Evolutionary conservation across 108 stramenopile genomes (phyloP).

Genomic region (Fistulifera solaris): DNA sequence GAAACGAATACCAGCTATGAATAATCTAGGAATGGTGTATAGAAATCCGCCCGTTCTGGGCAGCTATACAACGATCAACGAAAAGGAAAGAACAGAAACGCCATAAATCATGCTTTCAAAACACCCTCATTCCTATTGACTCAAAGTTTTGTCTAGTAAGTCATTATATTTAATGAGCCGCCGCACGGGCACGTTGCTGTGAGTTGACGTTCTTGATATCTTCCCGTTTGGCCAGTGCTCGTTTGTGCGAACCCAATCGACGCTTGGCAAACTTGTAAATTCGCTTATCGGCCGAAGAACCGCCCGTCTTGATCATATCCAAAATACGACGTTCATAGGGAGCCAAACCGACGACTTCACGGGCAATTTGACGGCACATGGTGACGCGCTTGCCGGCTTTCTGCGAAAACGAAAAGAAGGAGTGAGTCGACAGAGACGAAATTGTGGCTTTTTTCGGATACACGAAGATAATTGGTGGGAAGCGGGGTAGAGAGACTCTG

Average conservation of each 20-base stretch:
- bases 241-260: slow-evolving; percentile 96
- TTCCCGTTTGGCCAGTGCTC: slow-evolving; percentile 96
- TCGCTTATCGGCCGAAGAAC: slow-evolving; percentile 94
- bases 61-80: no score
- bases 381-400: slow-evolving; percentile 63
- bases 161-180: slow-evolving; percentile 28
- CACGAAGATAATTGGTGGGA: no score
- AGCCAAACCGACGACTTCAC: slow-evolving; percentile 95
- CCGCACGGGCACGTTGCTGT: slow-evolving; percentile 78
- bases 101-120: no score
- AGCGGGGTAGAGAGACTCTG: no score
- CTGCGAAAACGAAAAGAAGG: slow-evolving; percentile 22
- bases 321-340: slow-evolving; percentile 99
- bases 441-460: neutral
- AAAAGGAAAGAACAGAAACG: no score
- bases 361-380: slow-evolving; percentile 85
- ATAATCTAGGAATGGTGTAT: no score
- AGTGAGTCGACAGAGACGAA: no score
- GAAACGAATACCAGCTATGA: no score
- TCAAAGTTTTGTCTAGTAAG: no score
- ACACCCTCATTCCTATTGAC: no score
- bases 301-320: slow-evolving; percentile 99
- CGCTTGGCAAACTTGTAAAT: slow-evolving; percentile 99
- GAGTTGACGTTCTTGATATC: slow-evolving; percentile 94
- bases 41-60: no score